Conservation (phyloP, 2,329 filamentous ascomycete species). For the Arthrinium puccinioides region DNA sequence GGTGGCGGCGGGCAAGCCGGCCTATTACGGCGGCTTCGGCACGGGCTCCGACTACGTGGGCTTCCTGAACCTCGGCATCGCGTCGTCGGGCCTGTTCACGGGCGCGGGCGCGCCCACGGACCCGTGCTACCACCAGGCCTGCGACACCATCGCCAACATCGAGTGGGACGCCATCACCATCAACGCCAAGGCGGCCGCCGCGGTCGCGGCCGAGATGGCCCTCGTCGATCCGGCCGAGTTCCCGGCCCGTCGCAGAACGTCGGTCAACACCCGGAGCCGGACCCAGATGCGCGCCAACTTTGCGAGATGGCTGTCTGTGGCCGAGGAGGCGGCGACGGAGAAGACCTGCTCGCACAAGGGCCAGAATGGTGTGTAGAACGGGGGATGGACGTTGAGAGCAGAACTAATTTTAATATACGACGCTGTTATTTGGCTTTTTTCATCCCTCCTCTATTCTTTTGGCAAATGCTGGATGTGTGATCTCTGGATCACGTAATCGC, state of each 20-base stretch:
- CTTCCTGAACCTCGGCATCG: constrained; percentile 32
- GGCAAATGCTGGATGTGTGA: too few species aligned
- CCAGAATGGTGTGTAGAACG: too few species aligned
- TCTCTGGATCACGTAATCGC: too few species aligned
- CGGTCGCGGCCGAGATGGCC: constrained; percentile 32
- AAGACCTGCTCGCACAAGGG: too few species aligned
- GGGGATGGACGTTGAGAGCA: too few species aligned
- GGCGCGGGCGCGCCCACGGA: too few species aligned
- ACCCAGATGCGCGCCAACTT: too few species aligned
- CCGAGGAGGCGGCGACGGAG: too few species aligned
- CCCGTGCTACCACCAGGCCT: constrained; percentile 30
- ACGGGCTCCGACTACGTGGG: constrained; percentile 31
- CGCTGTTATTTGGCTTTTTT: too few species aligned
- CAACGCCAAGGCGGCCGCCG: constrained; percentile 39
- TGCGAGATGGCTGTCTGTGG: too few species aligned
- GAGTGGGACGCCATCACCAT: constrained; percentile 30
- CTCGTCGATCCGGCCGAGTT: constrained; percentile 12
- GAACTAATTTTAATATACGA: too few species aligned
- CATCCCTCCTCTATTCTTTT: too few species aligned
- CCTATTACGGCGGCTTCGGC: constrained; percentile 27
- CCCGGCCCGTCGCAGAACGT: constrained; percentile 8
- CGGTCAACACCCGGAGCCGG: constrained; percentile 6
- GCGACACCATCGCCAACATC: constrained; percentile 32
- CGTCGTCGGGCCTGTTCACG: constrained; percentile 32
- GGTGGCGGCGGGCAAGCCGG: constrained; percentile 23